Base-by-base conservation (phyloP, 768 basidiomycete genomes). In the Suillus alpinus region DNA sequence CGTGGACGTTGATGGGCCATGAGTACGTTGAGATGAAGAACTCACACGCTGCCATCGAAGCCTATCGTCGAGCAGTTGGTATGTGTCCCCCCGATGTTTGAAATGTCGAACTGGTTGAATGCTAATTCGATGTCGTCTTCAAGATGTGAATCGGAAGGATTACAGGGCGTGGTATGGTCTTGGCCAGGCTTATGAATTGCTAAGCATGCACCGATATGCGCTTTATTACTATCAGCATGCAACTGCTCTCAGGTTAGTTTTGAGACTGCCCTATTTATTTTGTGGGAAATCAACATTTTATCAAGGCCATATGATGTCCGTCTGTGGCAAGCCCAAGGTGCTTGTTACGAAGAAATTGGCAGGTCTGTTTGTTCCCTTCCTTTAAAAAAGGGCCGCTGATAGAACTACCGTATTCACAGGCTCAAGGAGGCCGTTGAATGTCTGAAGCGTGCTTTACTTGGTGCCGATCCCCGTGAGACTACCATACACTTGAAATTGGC, bases 1-100 rank as follows among this genome's bases (percentile, higher is more conserved):
- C 97, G 6, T 99, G 97, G 97, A 98, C 96, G 4, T 77, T 99
- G 64, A 95, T 99, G 94, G 97, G 97, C 1, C 97, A 99, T 69
- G 97, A 98, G 75, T 98, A 92, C 68, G 91, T 99, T 47, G 97
- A 99, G 76, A 88, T 97, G 88, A 98, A 98, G 77, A 98, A 99
- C 73, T 94, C 94, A 5, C 95, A 98, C 79, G 97, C 97, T 2
- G 96, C 97, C 16, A 97, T 98, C 59, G 97, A 98, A 76, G 92
- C 95, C 10, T 99, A 98, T 75, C 86, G 97, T 58, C 85, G 95
- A 70, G 97, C 97, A 57, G 87, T 98, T 62, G 94, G 95, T 94
- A 74, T 59, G 89, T 75, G n/a, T 34, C 49, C 23, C 18, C 31
- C n/a, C 20, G 23, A 32, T n/a, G 1, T 43, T 23, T 9, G 36